Evolutionary conservation across 805 yeast genomes (phyloP), one percentile per base, ranked within the genome.

Genomic region (Nematodospora valgi): DNA sequence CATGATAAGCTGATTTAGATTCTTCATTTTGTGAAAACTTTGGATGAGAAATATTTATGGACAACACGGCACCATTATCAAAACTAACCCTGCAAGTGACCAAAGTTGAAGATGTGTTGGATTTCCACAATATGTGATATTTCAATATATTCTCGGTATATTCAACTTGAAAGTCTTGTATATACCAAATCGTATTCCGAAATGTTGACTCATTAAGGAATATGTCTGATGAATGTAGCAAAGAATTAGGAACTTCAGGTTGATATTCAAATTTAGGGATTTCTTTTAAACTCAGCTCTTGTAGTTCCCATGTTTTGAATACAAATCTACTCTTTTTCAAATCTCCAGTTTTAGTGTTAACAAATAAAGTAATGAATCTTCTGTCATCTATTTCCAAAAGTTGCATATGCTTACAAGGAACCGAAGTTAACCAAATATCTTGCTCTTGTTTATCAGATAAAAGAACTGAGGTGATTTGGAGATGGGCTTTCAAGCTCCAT

Each of bases 81-180:
- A 42, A 10, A 18, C 44, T 38, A 4, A 51, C 16, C 1, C 26
- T 23, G 32, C 54, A 56, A 2, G 46, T 44, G 5, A 68, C 67
- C n/a, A 75, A 44, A 26, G 68, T 57, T 10, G 79, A 71, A 1
- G 74, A 67, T 2, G 75, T 68, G 42, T 81, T 80, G 44, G 84
- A 76, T 48, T 80, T 82, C 85, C 86, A 79, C 22, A 81, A 57
- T 17, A 74, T 45, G 38, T 57, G 51, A 43, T 64, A 68, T 12
- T 32, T 28, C 6, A 50, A 20, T 17, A 21, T n/a, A 7, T 36
- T 23, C 9, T n/a, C 17, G 14, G 17, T 12, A 5, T 34, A 4
- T 9, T 34, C 27, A 5, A 37, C 24, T 24, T 35, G 29, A 32
- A 43, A 56, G 43, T 75, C 80, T 39, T 70, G 67, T 28, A 75